Conservation (phyloP, 257 asterid species). For the Coffea eugenioides region DNA sequence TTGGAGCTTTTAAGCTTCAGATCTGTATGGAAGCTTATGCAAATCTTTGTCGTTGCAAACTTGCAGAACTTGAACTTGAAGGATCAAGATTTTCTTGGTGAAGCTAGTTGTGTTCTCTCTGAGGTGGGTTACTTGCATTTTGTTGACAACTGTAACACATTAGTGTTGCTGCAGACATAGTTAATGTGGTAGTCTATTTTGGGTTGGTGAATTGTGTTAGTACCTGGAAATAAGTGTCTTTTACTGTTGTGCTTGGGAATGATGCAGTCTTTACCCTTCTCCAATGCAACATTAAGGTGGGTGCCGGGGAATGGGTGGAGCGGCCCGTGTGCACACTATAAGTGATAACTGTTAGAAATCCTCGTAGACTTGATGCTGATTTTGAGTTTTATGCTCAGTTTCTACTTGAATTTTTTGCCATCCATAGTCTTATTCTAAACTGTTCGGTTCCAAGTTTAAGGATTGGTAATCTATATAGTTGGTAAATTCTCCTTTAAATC, state of each 20-base stretch:
- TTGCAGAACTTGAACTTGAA: slow-evolving; percentile 59
- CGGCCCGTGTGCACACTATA: background rate
- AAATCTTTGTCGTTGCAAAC: slow-evolving; percentile 4
- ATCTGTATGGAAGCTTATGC: slow-evolving; percentile 9
- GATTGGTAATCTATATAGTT: background rate
- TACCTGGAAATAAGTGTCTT: background rate
- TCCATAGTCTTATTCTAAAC: background rate
- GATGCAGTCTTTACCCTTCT: background rate
- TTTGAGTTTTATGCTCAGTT: background rate
- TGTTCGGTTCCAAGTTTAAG: background rate
- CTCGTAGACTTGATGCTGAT: background rate
- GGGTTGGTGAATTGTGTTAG: background rate
- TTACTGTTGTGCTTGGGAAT: background rate
- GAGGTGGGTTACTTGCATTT: slow-evolving; percentile 44
- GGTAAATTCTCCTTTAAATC: no score
- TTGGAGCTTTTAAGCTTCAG: background rate
- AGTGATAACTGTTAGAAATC: background rate
- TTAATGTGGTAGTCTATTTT: background rate
- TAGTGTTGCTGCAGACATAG: background rate
- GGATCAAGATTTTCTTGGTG: slow-evolving; percentile 82
- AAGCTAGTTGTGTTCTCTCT: slow-evolving; percentile 65
- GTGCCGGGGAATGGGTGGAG: background rate
- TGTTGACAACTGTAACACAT: background rate
- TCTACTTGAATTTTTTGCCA: background rate
- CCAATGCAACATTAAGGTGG: background rate